phyloP scores from a whole-genome alignment of 1,284 basidiomycete genomes.

The Puccinia polysora region DNA sequence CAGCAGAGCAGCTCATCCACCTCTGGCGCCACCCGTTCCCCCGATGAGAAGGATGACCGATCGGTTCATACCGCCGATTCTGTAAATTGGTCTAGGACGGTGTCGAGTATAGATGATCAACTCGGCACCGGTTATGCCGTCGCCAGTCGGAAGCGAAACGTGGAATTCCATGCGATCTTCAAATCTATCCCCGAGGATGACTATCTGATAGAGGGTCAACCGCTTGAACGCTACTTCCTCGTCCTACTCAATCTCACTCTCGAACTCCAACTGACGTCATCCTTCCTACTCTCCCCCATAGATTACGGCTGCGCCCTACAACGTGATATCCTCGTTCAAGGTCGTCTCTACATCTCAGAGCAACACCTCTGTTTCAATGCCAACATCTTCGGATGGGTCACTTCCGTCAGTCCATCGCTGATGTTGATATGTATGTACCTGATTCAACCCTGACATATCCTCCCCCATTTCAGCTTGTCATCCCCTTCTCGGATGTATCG shows the following conservation, averaged over 20 bases:
- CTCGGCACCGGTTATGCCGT: conserved; percentile 73
- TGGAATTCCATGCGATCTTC: conserved; percentile 93
- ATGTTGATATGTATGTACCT: not conserved
- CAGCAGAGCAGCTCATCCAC: not conserved
- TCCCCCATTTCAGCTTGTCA: conserved; percentile 80
- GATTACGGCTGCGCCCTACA: conserved; percentile 96
- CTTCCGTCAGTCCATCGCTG: conserved; percentile 75
- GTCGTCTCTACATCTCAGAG: conserved; percentile 92
- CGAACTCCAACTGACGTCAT: conserved; percentile 42
- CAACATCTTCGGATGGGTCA: conserved; percentile 98
- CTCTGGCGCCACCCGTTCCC: not conserved
- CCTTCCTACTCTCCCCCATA: conserved; percentile 51
- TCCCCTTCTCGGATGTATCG: conserved; percentile 85
- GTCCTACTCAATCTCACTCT: not conserved
- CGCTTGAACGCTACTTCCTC: not conserved
- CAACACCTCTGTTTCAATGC: conserved; percentile 98
- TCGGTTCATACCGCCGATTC: conserved; percentile 12
- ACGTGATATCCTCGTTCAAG: conserved; percentile 93
- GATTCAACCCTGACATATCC: not conserved
- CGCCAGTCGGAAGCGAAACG: conserved; percentile 87
- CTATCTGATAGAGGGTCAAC: conserved; percentile 90
- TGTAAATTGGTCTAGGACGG: not conserved
- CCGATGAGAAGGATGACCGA: conserved; percentile 1
- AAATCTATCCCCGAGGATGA: conserved; percentile 81
- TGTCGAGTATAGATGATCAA: conserved; percentile 15